Percentiles rank a stretch among this genome's conserved stretches.
These are phyloP conservation scores for Singerocomus inundabilis DNA, from an alignment of 1,284 basidiomycete species.

Conservation along the genomic window DNA sequence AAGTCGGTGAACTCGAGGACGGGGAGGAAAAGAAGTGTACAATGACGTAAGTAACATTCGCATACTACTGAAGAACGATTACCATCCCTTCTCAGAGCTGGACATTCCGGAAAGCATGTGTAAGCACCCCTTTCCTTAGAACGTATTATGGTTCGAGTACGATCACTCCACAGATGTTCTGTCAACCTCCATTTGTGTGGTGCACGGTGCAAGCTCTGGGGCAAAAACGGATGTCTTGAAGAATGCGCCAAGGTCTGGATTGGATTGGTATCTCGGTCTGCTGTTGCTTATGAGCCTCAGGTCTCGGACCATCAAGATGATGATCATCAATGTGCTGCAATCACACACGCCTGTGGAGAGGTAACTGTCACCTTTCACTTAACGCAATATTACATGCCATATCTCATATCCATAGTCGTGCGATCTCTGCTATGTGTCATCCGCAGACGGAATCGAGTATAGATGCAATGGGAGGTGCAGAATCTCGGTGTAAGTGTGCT, in stretches of 20 bases:
- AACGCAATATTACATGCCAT: not conserved
- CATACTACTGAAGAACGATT: not conserved
- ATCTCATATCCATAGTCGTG: conserved; percentile 41
- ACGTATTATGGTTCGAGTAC: not conserved
- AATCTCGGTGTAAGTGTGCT: conserved; percentile 41
- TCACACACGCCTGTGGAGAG: conserved; percentile 52
- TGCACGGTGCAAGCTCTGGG: conserved; percentile 39
- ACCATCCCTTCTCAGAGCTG: conserved; percentile 40
- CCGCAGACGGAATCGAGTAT: conserved; percentile 32
- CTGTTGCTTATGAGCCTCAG: conserved; percentile 31
- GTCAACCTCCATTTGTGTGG: conserved; percentile 49
- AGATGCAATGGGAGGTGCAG: conserved; percentile 44
- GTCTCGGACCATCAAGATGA: conserved; percentile 42
- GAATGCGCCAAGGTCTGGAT: conserved; percentile 45
- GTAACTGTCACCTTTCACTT: conserved; percentile 30
- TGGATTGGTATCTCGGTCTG: not conserved
- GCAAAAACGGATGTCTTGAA: conserved; percentile 45
- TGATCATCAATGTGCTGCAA: conserved; percentile 51
- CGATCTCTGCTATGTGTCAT: conserved; percentile 33
- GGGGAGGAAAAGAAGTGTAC: conserved; percentile 35
- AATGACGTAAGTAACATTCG: conserved; percentile 39
- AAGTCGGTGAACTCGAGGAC: conserved; percentile 14
- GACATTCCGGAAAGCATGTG: conserved; percentile 54
- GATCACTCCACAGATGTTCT: conserved; percentile 40
- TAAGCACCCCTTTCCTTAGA: conserved; percentile 26